Conservation (phyloP, 2,329 filamentous ascomycete genomes). For the Sporothrix euskadiensis region DNA sequence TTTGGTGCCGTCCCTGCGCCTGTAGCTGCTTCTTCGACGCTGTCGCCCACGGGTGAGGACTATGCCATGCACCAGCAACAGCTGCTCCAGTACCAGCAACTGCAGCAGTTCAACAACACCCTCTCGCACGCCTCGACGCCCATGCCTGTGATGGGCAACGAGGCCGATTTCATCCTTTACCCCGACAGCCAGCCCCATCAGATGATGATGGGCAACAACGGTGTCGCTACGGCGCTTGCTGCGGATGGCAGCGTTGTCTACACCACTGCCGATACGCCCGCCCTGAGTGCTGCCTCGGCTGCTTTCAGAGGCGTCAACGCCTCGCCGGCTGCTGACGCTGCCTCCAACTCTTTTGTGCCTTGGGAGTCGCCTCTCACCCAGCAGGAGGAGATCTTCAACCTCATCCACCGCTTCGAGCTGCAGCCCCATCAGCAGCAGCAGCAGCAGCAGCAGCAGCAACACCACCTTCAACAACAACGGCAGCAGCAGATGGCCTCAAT, state of each 20-base stretch:
- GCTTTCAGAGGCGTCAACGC: not conserved
- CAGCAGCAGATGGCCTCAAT: not conserved
- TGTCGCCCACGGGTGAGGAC: not conserved
- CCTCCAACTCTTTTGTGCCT: slow-evolving; percentile 29
- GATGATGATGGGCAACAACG: slow-evolving; percentile 21
- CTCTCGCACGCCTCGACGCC: slow-evolving; percentile 1
- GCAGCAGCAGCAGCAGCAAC: not conserved
- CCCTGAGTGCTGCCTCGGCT: not conserved
- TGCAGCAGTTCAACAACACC: not conserved
- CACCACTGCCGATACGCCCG: not conserved
- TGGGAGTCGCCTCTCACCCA: slow-evolving; percentile 33
- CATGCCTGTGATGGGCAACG: not conserved
- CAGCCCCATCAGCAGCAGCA: not conserved
- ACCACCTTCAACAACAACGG: not conserved
- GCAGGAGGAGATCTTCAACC: slow-evolving; percentile 21
- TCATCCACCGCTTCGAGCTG: slow-evolving; percentile 14
- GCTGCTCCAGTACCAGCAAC: slow-evolving; percentile 1
- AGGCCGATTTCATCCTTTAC: slow-evolving; percentile 36
- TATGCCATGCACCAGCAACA: slow-evolving; percentile 8
- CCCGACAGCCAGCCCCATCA: slow-evolving; percentile 27
- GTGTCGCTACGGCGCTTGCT: slow-evolving; percentile 5
- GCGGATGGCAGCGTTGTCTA: slow-evolving; percentile 27
- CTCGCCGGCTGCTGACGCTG: not conserved
- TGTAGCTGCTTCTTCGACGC: slow-evolving; percentile 4
- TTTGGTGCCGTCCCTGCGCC: not conserved